Base-by-base conservation (phyloP, 2,329 filamentous ascomycete species). In the Claviceps paspali region DNA sequence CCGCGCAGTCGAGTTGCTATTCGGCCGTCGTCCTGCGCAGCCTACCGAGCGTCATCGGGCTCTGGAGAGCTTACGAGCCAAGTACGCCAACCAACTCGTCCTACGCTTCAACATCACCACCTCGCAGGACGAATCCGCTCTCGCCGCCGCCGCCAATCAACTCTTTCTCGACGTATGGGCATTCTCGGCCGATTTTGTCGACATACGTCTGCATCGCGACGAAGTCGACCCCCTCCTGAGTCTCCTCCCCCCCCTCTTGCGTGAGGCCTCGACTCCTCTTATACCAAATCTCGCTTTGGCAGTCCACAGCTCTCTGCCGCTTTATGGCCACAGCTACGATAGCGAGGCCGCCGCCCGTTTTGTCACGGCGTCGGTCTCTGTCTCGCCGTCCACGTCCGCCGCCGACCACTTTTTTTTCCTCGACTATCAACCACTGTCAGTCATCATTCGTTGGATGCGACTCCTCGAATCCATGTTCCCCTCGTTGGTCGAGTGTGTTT, bases 151-250 rank as follows among this genome's bases (percentile, higher is more conserved):
- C 3, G 69, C 78, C 1, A 70, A 81, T 42, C 73, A 76, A 14
- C 69, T 95, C 18, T 80, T 91, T 48, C 65, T 96, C 29, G 91
- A 98, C 52, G 73, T 96, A 2, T 98, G 91, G 91, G 79, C 83
- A 17, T 85, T 82, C 47, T 82, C 79, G 5, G 66, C 76, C 14
- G 72, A 83, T 41, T 91, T 81, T 65, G 82, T 91, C 19, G 91
- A 98, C 54, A 78, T 96, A 37, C 71, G 84, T 29, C 59, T 96
- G 35, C 72, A 79, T 37, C 76, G 81, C 52, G 75, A 84, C 47
- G 76, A 84, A 46, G 74, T 94, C 9, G 70, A 76, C n/a, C 76
- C 82, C 12, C 65, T 96, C 22, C 69, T 94, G 18, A 77, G 76
- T 21, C 68, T 93, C 19, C 69, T 98, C 5, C 88, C 91, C 8